phyloP scores from a whole-genome alignment of 805 yeast genomes.

The Debaryomyces maramus region DNA sequence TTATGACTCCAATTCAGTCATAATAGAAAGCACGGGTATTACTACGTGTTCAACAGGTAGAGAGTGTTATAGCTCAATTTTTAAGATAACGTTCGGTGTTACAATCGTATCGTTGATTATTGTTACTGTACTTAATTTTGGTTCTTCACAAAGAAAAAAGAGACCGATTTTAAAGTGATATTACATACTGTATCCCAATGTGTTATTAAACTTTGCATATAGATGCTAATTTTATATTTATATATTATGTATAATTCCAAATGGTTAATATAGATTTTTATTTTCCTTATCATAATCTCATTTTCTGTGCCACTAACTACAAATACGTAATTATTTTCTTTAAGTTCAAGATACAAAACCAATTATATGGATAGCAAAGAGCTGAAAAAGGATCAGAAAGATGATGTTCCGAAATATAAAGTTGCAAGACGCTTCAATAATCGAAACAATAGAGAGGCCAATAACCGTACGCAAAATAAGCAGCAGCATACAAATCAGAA shows the following conservation, averaged over 20 bases:
- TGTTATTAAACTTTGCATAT: too few species aligned
- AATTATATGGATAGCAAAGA: background rate
- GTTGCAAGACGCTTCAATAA: background rate
- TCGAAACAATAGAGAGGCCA: background rate
- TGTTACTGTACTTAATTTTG: constrained; percentile 18
- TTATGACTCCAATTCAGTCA: constrained; percentile 51
- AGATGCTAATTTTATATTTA: too few species aligned
- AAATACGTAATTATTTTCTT: too few species aligned
- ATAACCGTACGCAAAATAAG: background rate
- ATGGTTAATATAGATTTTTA: too few species aligned
- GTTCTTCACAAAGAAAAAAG: constrained; percentile 1
- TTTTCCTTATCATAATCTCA: too few species aligned
- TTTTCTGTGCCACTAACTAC: too few species aligned
- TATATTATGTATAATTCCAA: too few species aligned
- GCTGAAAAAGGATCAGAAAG: background rate
- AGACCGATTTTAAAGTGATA: too few species aligned
- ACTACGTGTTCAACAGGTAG: constrained; percentile 32
- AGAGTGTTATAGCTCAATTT: constrained; percentile 47
- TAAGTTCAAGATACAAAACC: too few species aligned
- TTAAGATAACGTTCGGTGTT: constrained; percentile 35
- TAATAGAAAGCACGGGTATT: constrained; percentile 9
- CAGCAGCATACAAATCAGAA: background rate
- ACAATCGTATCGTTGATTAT: constrained; percentile 27
- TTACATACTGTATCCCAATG: too few species aligned
- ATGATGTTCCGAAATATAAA: background rate